phyloP scores from a whole-genome alignment of 2,329 filamentous ascomycete genomes.

The Dothistroma pini region DNA sequence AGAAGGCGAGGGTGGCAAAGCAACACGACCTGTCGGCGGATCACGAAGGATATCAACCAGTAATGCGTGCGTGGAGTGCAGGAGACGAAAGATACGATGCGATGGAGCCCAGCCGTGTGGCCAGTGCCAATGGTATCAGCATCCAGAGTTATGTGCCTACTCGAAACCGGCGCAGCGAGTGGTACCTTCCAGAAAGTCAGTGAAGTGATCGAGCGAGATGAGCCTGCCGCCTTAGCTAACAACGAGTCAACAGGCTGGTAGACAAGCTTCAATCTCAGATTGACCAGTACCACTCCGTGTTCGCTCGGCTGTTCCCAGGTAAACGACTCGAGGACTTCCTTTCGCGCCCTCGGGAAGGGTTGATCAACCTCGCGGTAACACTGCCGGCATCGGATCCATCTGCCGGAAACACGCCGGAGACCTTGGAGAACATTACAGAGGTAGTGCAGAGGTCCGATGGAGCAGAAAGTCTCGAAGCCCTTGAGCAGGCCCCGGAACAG shows the following conservation, averaged over 20 bases:
- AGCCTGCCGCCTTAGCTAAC: not conserved
- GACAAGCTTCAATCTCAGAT: slow-evolving; percentile 51
- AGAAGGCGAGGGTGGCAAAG: slow-evolving; percentile 36
- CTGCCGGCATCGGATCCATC: slow-evolving; percentile 39
- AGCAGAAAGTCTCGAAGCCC: slow-evolving; percentile 52
- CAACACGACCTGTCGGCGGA: slow-evolving; percentile 34
- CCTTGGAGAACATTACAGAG: slow-evolving; percentile 13
- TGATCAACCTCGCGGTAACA: slow-evolving; percentile 45
- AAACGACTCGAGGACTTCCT: slow-evolving; percentile 41
- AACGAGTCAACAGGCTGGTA: slow-evolving; percentile 41
- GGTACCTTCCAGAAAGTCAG: slow-evolving; percentile 73
- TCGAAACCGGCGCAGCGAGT: slow-evolving; percentile 74
- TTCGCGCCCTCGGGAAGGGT: slow-evolving; percentile 41
- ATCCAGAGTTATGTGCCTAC: slow-evolving; percentile 74
- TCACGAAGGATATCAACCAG: slow-evolving; percentile 47
- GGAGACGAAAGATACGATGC: slow-evolving; percentile 78
- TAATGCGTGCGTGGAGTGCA: slow-evolving; percentile 71
- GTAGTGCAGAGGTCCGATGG: slow-evolving; percentile 45
- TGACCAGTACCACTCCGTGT: slow-evolving; percentile 44
- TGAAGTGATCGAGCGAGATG: slow-evolving; percentile 10
- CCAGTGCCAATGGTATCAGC: slow-evolving; percentile 77
- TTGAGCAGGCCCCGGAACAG: slow-evolving; percentile 67
- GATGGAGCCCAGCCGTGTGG: slow-evolving; percentile 78
- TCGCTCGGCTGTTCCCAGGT: slow-evolving; percentile 43
- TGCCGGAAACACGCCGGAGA: slow-evolving; percentile 22